Percentiles rank a stretch among this genome's conserved stretches.
phyloP scores from a whole-genome alignment of 805 yeast species.

The Phaffomyces antillensis region DNA sequence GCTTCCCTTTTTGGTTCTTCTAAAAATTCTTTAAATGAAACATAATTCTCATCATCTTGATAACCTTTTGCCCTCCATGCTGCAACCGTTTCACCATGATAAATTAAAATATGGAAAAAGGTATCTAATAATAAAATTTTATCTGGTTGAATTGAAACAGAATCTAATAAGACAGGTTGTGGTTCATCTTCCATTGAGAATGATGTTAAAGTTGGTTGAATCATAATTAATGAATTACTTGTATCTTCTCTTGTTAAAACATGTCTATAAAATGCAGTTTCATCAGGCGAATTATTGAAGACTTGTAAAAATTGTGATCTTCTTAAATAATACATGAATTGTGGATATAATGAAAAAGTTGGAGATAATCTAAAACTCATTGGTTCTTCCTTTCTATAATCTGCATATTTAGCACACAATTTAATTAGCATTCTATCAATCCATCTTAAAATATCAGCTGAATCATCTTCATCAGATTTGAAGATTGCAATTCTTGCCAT shows the following conservation, averaged over 20 bases:
- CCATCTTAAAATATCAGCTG: constrained; percentile 92
- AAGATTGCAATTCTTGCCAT: constrained; percentile 87
- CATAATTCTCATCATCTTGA: constrained; percentile 87
- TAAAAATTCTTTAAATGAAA: constrained; percentile 75
- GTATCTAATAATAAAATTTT: constrained; percentile 86
- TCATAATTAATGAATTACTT: constrained; percentile 89
- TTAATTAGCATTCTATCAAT: constrained; percentile 86
- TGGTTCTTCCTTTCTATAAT: constrained; percentile 82
- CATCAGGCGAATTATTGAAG: constrained; percentile 97
- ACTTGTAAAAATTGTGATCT: constrained; percentile 94
- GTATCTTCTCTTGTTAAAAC: constrained; percentile 87
- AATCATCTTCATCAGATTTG: constrained; percentile 77
- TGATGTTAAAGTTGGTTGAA: constrained; percentile 91
- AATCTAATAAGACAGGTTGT: constrained; percentile 85
- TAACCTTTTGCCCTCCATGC: constrained; percentile 95
- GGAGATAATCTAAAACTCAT: constrained; percentile 75
- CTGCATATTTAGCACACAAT: constrained; percentile 89
- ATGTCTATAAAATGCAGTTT: constrained; percentile 95
- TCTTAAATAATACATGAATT: constrained; percentile 90
- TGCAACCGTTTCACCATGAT: constrained; percentile 91
- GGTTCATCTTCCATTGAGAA: constrained; percentile 83
- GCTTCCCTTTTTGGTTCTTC: constrained; percentile 92
- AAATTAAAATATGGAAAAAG: constrained; percentile 91
- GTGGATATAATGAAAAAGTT: constrained; percentile 85
- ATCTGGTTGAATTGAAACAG: constrained; percentile 86